Base-by-base conservation (phyloP, 257 asterid species). In the Nicotiana attenuata region DNA sequence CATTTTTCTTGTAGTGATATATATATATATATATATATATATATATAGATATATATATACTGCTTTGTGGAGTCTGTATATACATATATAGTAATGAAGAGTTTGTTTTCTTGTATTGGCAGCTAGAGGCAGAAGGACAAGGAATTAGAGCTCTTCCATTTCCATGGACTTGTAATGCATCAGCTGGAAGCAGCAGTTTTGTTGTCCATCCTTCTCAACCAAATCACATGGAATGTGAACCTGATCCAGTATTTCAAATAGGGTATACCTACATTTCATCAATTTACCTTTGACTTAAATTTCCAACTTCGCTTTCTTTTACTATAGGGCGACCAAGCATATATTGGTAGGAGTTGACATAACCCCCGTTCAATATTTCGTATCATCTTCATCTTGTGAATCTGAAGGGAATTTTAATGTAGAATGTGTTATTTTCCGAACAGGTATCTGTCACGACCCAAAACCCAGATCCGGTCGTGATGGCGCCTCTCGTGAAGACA, bases 61-160 rank as follows among this genome's bases (percentile, higher is more conserved):
- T 35, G 7, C 2, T 5, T 29, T 5, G 10, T 4, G 66, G 20
- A 29, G 10, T 57, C 45, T 35, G 5, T 31, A 31, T 31, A 29
- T 41, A 26, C 5, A 56, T 19, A 17, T 35, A 9, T 11, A 10
- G 3, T 38, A 38, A 29, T n/a, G 15, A 78, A 10, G 16, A 26
- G 10, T 57, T 56, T 45, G 50, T 55, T 79, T n/a, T n/a, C 38
- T 24, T 73, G 65, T 50, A 24, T 60, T 83, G 84, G 82, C 88
- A 94, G 98, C 67, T 91, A 65, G 97, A 93, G 67, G 90, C 89
- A 69, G 97, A 90, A 83, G 93, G 92, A 35, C 89, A 88, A 76
- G 89, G 84, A 41, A 38, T 85, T 29, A 85, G 88, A 78, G 80
- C 50, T 52, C 82, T 91, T 45, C 84, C 90, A 10, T 86, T 84